Conservation (phyloP, 345 rosid species). For the Pistacia atlantica region DNA sequence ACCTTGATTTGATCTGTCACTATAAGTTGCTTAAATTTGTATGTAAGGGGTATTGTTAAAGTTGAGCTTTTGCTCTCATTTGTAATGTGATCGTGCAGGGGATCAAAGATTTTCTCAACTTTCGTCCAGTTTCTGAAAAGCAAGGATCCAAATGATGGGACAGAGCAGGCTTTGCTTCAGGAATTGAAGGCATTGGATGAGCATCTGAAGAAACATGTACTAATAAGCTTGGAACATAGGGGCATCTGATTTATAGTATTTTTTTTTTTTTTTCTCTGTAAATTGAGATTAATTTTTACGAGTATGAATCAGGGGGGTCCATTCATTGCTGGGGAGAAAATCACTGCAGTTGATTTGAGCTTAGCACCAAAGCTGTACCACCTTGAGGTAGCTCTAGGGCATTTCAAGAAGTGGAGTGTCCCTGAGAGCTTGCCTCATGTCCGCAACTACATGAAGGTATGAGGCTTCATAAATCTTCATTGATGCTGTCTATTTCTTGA, state of each 20-base stretch:
- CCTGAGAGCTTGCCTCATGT: slow-evolving; percentile 66
- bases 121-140: slow-evolving; percentile 77
- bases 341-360: slow-evolving; percentile 75
- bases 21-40: background rate
- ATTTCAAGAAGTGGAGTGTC: slow-evolving; percentile 83
- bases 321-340: slow-evolving; percentile 74
- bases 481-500: background rate
- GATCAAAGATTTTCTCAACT: slow-evolving; percentile 66
- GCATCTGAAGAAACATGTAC: slow-evolving; percentile 72
- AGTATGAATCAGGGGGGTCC: slow-evolving; percentile 69
- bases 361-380: slow-evolving; percentile 94
- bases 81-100: slow-evolving; percentile 36
- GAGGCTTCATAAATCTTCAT: background rate
- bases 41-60: background rate
- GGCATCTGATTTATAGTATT: background rate
- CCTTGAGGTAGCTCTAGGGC: slow-evolving; percentile 77
- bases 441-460: slow-evolving; percentile 64
- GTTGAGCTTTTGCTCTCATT: background rate
- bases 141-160: slow-evolving; percentile 75
- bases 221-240: slow-evolving; percentile 13
- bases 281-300: background rate
- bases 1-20: background rate
- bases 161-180: slow-evolving; percentile 72
- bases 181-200: slow-evolving; percentile 82
- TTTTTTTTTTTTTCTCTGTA: background rate